These are phyloP conservation scores for Melastoma candidum DNA, from an alignment of 441 rosid species.

Conservation along the genomic window DNA sequence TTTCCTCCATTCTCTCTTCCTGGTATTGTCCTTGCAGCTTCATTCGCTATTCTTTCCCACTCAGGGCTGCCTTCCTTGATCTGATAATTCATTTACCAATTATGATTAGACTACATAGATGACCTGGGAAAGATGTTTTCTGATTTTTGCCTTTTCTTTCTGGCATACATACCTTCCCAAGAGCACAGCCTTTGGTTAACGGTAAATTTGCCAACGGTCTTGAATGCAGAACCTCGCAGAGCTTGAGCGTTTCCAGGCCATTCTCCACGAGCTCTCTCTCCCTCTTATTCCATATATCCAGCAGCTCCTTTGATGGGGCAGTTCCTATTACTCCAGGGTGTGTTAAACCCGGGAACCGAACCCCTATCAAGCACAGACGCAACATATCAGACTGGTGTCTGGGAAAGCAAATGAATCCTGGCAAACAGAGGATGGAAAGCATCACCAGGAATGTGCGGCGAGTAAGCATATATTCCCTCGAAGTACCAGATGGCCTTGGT, in stretches of 20 bases:
- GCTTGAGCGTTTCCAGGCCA: constrained; percentile 36
- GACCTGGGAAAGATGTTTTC: neutral
- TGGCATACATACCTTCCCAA: constrained; percentile 47
- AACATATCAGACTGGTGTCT: neutral
- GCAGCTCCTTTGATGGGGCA: constrained; percentile 78
- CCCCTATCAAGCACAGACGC: constrained; percentile 36
- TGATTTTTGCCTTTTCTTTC: neutral
- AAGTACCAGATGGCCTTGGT: constrained; percentile 93
- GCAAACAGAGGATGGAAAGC: neutral
- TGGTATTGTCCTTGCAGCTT: constrained; percentile 86
- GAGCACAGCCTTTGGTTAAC: constrained; percentile 62
- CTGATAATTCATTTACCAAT: constrained; percentile 17
- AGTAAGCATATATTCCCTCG: constrained; percentile 92
- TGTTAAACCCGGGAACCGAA: constrained; percentile 78
- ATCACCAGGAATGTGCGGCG: constrained; percentile 81
- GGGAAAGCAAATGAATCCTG: no score
- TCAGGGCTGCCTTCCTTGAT: constrained; percentile 49
- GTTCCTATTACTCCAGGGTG: constrained; percentile 87
- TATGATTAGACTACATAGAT: neutral
- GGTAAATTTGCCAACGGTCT: constrained; percentile 78
- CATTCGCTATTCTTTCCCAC: constrained; percentile 67
- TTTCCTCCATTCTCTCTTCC: constrained; percentile 96
- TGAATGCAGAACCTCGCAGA: constrained; percentile 75
- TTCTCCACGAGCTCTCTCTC: constrained; percentile 64
- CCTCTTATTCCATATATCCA: constrained; percentile 69